phyloP scores from a whole-genome alignment of 768 basidiomycete genomes.

The Rhodotorula kratochvilovae region DNA sequence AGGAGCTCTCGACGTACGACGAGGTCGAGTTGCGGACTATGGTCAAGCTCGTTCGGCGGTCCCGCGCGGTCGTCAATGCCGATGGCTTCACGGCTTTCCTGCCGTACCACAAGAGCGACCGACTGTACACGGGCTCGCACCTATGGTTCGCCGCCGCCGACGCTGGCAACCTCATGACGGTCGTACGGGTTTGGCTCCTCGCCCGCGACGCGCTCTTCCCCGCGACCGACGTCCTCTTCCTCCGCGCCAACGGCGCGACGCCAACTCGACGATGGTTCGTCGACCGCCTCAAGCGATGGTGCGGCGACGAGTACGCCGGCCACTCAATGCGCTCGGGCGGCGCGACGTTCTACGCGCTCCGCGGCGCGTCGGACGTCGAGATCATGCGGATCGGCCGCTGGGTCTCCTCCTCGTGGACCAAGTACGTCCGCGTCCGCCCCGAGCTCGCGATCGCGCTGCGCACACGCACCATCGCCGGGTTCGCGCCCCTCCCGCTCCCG shows the following conservation, averaged over 20 bases:
- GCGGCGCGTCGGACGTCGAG: background rate
- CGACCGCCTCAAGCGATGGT: background rate
- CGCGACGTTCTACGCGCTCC: background rate
- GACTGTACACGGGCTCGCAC: background rate
- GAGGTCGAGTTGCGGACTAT: no score
- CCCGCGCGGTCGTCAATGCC: no score
- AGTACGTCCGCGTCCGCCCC: background rate
- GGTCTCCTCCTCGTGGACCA: background rate
- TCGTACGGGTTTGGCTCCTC: background rate
- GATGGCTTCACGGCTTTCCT: background rate
- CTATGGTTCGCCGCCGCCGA: background rate
- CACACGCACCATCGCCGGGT: background rate
- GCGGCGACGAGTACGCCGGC: background rate
- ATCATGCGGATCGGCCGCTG: background rate
- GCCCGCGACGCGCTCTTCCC: background rate
- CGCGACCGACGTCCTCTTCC: background rate
- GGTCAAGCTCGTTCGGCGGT: background rate
- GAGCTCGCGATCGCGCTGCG: background rate
- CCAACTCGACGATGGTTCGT: background rate
- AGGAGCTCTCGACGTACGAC: background rate
- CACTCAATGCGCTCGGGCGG: background rate
- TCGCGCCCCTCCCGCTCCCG: no score
- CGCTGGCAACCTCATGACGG: background rate
- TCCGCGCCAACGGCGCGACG: constrained; percentile 46
- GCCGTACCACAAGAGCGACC: background rate